Conservation (phyloP, 257 asterid genomes). For the Marsdenia floribunda region DNA sequence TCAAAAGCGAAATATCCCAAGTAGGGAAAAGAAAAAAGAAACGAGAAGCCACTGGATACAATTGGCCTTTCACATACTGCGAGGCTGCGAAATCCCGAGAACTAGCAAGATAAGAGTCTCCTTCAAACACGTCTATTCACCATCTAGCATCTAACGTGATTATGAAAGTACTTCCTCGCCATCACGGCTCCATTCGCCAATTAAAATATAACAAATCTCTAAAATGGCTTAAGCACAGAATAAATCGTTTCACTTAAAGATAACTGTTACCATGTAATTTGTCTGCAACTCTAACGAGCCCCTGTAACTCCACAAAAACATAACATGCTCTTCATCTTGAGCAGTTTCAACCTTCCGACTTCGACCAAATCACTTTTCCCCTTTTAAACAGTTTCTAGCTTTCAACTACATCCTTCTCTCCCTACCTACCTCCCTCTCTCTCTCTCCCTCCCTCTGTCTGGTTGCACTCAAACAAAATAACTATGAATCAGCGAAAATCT, state of each 20-base stretch:
- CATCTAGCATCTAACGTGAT: neutral
- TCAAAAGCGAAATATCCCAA: neutral
- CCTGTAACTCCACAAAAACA: neutral
- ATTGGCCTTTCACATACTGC: conserved; percentile 31
- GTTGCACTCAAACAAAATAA: neutral
- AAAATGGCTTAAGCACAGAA: neutral
- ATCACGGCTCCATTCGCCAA: conserved; percentile 18
- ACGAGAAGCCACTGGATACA: conserved; percentile 5
- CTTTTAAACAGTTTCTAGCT: neutral
- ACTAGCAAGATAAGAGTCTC: conserved; percentile 2
- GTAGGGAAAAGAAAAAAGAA: neutral
- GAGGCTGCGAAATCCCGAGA: conserved; percentile 3
- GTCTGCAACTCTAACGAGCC: neutral
- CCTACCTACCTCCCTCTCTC: neutral
- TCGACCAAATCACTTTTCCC: neutral
- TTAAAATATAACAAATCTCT: conserved; percentile 1
- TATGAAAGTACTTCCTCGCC: conserved; percentile 36
- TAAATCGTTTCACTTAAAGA: neutral
- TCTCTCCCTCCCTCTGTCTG: conserved; percentile 3
- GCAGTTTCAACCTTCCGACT: neutral
- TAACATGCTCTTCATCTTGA: neutral
- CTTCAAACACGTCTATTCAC: neutral
- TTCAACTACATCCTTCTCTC: neutral
- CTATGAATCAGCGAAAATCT: neutral
- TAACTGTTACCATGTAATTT: neutral